Evolutionary conservation across 2,329 filamentous ascomycete genomes (phyloP).

Genomic region (Pseudopyrenochaeta lycopersici): DNA sequence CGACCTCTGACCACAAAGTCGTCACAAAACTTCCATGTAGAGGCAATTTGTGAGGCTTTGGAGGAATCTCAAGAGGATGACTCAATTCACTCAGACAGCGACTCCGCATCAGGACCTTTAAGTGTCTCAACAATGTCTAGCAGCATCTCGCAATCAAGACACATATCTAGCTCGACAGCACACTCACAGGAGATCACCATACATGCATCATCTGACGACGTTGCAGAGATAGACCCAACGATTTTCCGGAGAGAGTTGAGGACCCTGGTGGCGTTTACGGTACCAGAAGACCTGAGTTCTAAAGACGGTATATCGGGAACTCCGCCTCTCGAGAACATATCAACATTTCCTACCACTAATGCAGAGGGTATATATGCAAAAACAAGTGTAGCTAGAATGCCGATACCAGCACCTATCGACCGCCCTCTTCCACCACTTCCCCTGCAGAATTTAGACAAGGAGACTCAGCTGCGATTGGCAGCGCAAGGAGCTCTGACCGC

Average conservation of each 20-base stretch:
- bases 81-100: slow-evolving; percentile 26
- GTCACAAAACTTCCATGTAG: slow-evolving; percentile 22
- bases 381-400: slow-evolving; percentile 15
- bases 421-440: slow-evolving; percentile 37
- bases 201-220: slow-evolving; percentile 26
- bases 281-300: slow-evolving; percentile 15
- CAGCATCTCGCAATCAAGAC: slow-evolving; percentile 28
- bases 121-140: slow-evolving; percentile 26
- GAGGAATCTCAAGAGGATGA: slow-evolving; percentile 31
- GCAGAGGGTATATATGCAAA: slow-evolving; percentile 22
- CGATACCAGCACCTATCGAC: slow-evolving; percentile 28
- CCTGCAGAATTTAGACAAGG: slow-evolving; percentile 7
- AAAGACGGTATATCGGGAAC: not conserved
- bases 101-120: slow-evolving; percentile 21
- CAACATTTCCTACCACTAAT: not conserved
- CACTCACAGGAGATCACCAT: slow-evolving; percentile 41
- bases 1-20: slow-evolving; percentile 32
- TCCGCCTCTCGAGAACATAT: not conserved
- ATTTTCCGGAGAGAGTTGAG: slow-evolving; percentile 26
- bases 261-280: slow-evolving; percentile 1
- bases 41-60: slow-evolving; percentile 34
- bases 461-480: slow-evolving; percentile 24
- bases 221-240: slow-evolving; percentile 23
- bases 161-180: slow-evolving; percentile 28
- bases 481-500: slow-evolving; percentile 15